phyloP scores from a whole-genome alignment of 495 filamentous ascomycete species.

The Choiromyces venosus region DNA sequence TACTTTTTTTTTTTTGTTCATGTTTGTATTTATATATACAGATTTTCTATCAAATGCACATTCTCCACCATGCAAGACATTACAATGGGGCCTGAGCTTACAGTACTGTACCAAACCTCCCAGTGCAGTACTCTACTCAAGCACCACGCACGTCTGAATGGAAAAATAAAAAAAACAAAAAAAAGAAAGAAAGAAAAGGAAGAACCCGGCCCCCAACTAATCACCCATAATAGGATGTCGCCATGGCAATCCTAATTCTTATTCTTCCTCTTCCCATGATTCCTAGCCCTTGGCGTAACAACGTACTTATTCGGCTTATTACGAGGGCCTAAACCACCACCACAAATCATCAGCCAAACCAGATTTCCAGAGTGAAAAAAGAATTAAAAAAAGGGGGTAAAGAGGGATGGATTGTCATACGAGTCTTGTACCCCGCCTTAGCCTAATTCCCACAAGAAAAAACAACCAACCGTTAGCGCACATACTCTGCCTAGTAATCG shows the following conservation, averaged over 20 bases:
- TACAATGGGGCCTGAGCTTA: not conserved
- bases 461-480: not conserved
- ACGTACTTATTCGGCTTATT: constrained; percentile 77
- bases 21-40: too few relatives aligned
- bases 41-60: not conserved
- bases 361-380: not conserved
- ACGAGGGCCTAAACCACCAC: constrained; percentile 40
- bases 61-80: not conserved
- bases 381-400: not conserved
- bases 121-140: too few relatives aligned
- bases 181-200: too few relatives aligned
- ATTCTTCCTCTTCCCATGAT: constrained; percentile 64
- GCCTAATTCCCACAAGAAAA: constrained; percentile 47
- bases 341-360: not conserved
- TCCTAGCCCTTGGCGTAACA: constrained; percentile 65
- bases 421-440: constrained; percentile 95
- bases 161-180: not conserved
- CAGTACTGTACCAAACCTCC: too few relatives aligned
- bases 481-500: constrained; percentile 40
- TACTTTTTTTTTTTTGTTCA: too few relatives aligned
- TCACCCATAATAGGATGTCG: not conserved
- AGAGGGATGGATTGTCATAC: constrained; percentile 47
- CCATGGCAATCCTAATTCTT: constrained; percentile 42
- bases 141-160: not conserved
- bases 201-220: not conserved